Conservation (phyloP, 768 basidiomycete genomes). For the Infundibulicybe gibba region DNA sequence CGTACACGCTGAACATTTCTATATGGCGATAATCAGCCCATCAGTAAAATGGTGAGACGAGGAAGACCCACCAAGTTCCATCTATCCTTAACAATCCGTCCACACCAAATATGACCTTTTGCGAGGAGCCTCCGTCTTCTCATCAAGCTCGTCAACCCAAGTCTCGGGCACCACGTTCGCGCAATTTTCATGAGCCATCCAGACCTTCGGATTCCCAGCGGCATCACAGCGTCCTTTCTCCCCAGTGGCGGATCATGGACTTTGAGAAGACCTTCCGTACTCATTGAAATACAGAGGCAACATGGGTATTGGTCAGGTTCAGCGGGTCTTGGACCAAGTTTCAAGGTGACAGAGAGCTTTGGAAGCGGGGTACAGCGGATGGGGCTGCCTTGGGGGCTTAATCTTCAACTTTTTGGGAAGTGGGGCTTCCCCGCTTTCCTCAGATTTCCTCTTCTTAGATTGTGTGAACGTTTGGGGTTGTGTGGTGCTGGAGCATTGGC, state of each 20-base stretch:
- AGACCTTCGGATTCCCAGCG: constrained; percentile 41
- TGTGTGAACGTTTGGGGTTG: constrained; percentile 16
- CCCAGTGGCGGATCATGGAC: constrained; percentile 66
- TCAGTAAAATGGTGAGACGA: constrained; percentile 1
- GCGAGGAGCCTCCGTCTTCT: constrained; percentile 31
- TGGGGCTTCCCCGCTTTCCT: constrained; percentile 28
- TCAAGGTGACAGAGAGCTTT: constrained; percentile 59
- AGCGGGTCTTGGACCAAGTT: constrained; percentile 59
- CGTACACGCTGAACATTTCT: constrained; percentile 93
- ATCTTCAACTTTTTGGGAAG: constrained; percentile 48
- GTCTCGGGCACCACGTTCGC: constrained; percentile 86
- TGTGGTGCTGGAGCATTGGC: constrained; percentile 10
- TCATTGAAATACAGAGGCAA: constrained; percentile 60
- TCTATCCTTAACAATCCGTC: constrained; percentile 85
- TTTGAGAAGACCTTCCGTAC: constrained; percentile 50
- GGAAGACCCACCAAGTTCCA: constrained; percentile 81
- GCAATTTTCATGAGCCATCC: constrained; percentile 81
- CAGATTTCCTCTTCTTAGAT: constrained; percentile 37
- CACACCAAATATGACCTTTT: constrained; percentile 74
- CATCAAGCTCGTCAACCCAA: constrained; percentile 76
- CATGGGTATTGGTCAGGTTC: constrained; percentile 60
- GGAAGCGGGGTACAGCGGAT: constrained; percentile 12
- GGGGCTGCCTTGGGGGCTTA: constrained; percentile 17
- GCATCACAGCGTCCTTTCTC: constrained; percentile 51
- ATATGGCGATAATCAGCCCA: constrained; percentile 1